Evolutionary conservation across 257 asterid genomes (phyloP).

Genomic region (Fraxinus quadrangulata): DNA sequence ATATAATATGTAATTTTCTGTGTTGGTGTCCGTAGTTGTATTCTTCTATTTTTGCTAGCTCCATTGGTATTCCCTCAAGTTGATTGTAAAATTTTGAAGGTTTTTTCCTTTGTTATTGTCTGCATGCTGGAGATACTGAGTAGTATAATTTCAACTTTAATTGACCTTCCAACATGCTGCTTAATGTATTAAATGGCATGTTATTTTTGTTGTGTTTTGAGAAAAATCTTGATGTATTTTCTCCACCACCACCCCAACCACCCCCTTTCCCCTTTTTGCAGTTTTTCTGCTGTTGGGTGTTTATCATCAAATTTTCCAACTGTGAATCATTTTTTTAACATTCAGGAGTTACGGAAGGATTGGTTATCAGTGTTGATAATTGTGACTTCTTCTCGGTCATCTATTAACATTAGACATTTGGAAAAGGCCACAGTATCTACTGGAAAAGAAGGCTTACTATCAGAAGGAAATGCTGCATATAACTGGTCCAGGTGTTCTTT

Average conservation of each 20-base stretch:
- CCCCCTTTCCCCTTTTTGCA: conserved; percentile 24
- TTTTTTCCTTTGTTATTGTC: neutral
- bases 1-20: neutral
- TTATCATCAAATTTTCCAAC: neutral
- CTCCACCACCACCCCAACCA: neutral
- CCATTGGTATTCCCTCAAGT: neutral
- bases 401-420: conserved; percentile 92
- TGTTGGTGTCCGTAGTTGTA: conserved; percentile 5
- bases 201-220: conserved; percentile 4
- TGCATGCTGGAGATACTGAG: neutral
- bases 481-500: conserved; percentile 89
- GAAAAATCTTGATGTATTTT: conserved; percentile 5
- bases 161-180: conserved; percentile 21
- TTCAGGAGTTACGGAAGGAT: conserved; percentile 89
- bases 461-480: conserved; percentile 97
- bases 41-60: neutral
- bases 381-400: conserved; percentile 97
- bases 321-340: conserved; percentile 19
- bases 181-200: conserved; percentile 17
- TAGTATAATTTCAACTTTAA: conserved; percentile 11
- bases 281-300: conserved; percentile 2
- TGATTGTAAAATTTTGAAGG: neutral
- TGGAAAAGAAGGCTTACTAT: conserved; percentile 93
- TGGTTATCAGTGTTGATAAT: conserved; percentile 93
- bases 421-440: conserved; percentile 98